Percentiles rank a stretch among this genome's conserved stretches.
phyloP scores from a whole-genome alignment of 2,329 filamentous ascomycete genomes.

The Paecilomyces formosus region DNA sequence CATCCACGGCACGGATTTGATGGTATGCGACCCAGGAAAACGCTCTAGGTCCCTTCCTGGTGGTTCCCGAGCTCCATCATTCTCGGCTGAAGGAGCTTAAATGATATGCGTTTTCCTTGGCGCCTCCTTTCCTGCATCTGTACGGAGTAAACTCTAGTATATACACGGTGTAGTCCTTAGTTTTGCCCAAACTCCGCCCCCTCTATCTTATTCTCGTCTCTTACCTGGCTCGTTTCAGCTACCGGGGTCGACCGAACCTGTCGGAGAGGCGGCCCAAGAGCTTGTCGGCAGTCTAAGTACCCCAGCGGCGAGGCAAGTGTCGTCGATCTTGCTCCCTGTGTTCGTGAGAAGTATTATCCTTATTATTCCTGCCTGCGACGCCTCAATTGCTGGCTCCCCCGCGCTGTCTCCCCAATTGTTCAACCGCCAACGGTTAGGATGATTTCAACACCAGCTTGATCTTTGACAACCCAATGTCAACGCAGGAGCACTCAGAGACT shows the following conservation, averaged over 20 bases:
- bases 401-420: background rate
- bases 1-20: background rate
- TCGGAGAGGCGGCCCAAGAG: slow-evolving; percentile 1
- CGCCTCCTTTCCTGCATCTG: background rate
- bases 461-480: background rate
- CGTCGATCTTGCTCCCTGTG: background rate
- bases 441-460: background rate
- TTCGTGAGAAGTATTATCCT: background rate
- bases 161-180: background rate
- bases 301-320: background rate
- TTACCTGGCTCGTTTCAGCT: slow-evolving; percentile 1
- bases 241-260: background rate
- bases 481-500: background rate
- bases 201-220: background rate
- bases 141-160: background rate
- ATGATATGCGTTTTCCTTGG: slow-evolving; percentile 1
- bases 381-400: background rate
- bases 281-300: background rate
- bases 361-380: background rate
- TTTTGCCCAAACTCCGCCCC: background rate
- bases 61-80: background rate
- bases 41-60: background rate
- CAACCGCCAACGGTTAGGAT: background rate
- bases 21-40: background rate
- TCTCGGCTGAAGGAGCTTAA: background rate